phyloP scores from a whole-genome alignment of 306 rosid genomes.

The Trifolium fragiferum region DNA sequence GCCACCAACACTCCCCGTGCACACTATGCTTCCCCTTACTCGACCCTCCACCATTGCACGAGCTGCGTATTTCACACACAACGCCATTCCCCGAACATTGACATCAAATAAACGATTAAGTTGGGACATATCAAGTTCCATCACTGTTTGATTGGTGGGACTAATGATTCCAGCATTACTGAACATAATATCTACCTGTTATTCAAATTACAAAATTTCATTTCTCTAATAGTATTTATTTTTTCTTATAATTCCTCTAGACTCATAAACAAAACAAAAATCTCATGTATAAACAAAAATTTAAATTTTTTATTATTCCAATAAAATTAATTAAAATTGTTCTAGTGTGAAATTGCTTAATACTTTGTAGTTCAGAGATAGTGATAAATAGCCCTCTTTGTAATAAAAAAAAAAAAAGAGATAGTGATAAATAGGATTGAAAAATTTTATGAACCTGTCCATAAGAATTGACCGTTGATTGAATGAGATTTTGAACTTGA shows the following conservation, averaged over 20 bases:
- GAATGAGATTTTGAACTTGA: conserved; percentile 49
- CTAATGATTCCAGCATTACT: conserved; percentile 53
- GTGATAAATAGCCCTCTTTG: too few species aligned
- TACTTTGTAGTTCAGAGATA: too few species aligned
- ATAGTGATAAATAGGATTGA: not conserved
- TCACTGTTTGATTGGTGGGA: conserved; percentile 22
- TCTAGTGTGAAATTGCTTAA: not conserved
- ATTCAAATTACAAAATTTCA: not conserved
- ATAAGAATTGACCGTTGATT: conserved; percentile 41
- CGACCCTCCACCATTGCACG: conserved; percentile 53
- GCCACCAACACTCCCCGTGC: conserved; percentile 49
- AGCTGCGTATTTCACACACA: conserved; percentile 59
- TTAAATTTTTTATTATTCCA: too few species aligned
- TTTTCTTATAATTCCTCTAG: too few species aligned
- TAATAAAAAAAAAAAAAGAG: too few species aligned
- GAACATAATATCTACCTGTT: conserved; percentile 58
- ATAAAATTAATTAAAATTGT: too few species aligned
- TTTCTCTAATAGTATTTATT: not conserved
- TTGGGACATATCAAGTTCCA: conserved; percentile 50
- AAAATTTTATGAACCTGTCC: conserved; percentile 31
- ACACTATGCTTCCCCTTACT: conserved; percentile 56
- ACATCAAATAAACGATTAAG: conserved; percentile 41
- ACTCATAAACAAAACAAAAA: too few species aligned
- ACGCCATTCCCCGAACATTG: conserved; percentile 50
- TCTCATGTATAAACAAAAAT: too few species aligned